These are phyloP conservation scores for Pachyrhizus erosus DNA, from an alignment of 306 rosid species.

Conservation along the genomic window DNA sequence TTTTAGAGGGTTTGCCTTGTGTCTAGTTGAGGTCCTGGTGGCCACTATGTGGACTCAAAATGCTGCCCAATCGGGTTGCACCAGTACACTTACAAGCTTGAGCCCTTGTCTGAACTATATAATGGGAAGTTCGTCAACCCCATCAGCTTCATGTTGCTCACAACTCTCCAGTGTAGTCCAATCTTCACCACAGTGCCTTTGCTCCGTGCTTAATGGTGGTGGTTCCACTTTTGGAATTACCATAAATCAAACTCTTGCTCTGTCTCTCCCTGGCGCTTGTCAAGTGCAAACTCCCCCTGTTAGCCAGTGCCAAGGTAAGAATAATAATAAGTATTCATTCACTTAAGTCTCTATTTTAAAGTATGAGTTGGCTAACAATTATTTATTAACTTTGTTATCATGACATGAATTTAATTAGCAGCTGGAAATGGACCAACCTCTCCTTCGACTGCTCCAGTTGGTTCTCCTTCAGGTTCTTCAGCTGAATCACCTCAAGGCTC, in stretches of 20 bases:
- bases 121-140: slow-evolving; percentile 66
- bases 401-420: slow-evolving; percentile 45
- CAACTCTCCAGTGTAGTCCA: slow-evolving; percentile 67
- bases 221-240: slow-evolving; percentile 59
- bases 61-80: slow-evolving; percentile 67
- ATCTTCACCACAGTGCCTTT: slow-evolving; percentile 77
- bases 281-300: slow-evolving; percentile 69
- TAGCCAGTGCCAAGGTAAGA: slow-evolving; percentile 62
- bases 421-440: slow-evolving; percentile 57
- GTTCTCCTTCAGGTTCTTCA: slow-evolving; percentile 55
- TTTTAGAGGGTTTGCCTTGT: slow-evolving; percentile 33
- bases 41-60: slow-evolving; percentile 44
- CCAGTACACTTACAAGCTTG: slow-evolving; percentile 51
- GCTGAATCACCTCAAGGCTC: slow-evolving; percentile 54
- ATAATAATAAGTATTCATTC: not conserved
- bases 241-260: slow-evolving; percentile 68
- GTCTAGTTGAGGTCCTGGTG: slow-evolving; percentile 47
- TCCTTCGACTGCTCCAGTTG: slow-evolving; percentile 53
- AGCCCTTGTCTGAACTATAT: slow-evolving; percentile 68
- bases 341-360: not conserved
- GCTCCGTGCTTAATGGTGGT: slow-evolving; percentile 65
- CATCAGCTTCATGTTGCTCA: slow-evolving; percentile 76
- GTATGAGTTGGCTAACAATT: not conserved
- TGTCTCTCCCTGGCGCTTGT: slow-evolving; percentile 71
- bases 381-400: slow-evolving; percentile 4